Evolutionary conservation across 2,329 filamentous ascomycete species (phyloP).

Genomic region (Phyllosticta citribraziliensis): DNA sequence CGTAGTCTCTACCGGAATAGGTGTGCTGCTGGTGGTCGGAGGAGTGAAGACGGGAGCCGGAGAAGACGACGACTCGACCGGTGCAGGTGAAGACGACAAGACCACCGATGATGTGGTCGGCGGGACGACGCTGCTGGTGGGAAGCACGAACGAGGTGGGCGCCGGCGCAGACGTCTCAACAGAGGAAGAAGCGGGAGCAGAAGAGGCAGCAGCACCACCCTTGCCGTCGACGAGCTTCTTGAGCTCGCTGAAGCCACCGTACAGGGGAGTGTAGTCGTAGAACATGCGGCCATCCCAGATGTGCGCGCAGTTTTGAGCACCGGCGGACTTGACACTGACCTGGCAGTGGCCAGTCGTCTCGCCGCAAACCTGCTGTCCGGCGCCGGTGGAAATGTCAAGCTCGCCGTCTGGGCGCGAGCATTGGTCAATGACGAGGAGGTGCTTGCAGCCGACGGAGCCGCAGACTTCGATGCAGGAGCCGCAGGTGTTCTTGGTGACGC

Average conservation of each 20-base stretch:
- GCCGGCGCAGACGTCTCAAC: neutral
- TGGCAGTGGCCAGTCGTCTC: neutral
- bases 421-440: constrained; percentile 83
- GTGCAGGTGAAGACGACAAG: neutral
- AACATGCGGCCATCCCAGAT: constrained; percentile 8
- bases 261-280: neutral
- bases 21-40: neutral
- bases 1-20: neutral
- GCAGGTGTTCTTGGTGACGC: constrained; percentile 38
- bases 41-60: neutral
- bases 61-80: neutral
- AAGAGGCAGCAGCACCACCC: neutral
- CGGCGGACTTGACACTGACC: constrained; percentile 2
- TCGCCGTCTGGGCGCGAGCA: constrained; percentile 1
- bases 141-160: neutral
- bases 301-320: constrained; percentile 1
- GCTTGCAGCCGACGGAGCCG: constrained; percentile 93
- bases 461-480: constrained; percentile 59
- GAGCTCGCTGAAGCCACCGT: neutral
- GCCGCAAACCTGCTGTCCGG: constrained; percentile 6
- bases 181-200: neutral
- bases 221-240: neutral
- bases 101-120: neutral
- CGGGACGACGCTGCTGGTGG: neutral
- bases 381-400: constrained; percentile 7